Evolutionary conservation across 1,139 yeast species (phyloP), one percentile per base, ranked within the genome.

Genomic region (Candida sp.): DNA sequence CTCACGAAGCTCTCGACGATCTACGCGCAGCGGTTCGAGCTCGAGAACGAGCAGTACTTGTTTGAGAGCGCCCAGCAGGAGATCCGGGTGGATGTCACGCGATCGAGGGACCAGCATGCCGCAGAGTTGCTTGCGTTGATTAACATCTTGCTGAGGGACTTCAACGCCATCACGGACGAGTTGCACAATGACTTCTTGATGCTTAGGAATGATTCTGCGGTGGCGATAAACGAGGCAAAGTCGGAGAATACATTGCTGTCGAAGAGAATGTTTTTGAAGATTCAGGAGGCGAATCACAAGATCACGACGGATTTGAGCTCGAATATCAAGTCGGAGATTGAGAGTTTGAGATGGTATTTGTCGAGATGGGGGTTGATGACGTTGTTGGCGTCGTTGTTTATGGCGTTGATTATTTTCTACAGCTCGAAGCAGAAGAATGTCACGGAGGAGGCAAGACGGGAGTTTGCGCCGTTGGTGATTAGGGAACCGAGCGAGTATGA

Each of bases 41-140:
- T 91, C 17, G 97, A 91, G 56, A 93, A 92, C 62, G 97, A 92
- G 61, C 81, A 84, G 26, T 94, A 94, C 65, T 72, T 94, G 30
- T 93, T 92, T 68, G 96, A 92, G 64, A 96, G 98, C 44, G 97
- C 98, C 0, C 90, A 92, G 58, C 88, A 94, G 51, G 98, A 94
- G 66, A 72, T 94, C 41, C 69, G 89, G 47, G 91, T 90, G 38
- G 97, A 92, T 61, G 83, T 92, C 25, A 86, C 88, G 42, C 79
- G 88, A 47, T 80, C 88, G 22, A 75, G 98, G 54, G 93, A 88
- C 58, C 75, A 77, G 25, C 91, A 90, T 58, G 76, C 89, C 48
- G 85, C 86, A 57, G 90, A 87, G 55, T 73, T 86, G 51, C 83
- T 88, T 26, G 84, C 86, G 55, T 81, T 85, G 47, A 84, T 89